Percentiles rank a stretch among this genome's conserved stretches.
Evolutionary conservation across 495 filamentous ascomycete species (phyloP).

Genomic region (Chaetomium fimeti): DNA sequence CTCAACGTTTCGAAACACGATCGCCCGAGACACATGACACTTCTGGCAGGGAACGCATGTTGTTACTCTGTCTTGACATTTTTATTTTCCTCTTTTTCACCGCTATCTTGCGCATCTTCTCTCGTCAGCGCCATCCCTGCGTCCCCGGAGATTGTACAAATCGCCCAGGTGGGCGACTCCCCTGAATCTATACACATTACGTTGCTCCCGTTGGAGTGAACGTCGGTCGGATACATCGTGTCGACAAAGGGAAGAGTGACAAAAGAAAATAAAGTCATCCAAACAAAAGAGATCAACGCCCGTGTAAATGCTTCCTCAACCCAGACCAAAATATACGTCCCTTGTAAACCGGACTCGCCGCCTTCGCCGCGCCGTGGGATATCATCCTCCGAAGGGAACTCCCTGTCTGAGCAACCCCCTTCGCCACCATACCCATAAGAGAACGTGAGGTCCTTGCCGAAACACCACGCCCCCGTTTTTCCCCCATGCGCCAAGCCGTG

Average conservation of each 20-base stretch:
- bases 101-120: neutral
- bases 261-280: slow-evolving; percentile 12
- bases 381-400: neutral
- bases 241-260: slow-evolving; percentile 13
- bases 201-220: neutral
- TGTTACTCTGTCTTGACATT: neutral
- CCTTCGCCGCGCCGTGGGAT: neutral
- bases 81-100: neutral
- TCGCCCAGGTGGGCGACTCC: neutral
- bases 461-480: slow-evolving; percentile 12
- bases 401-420: neutral
- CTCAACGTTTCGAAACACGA: slow-evolving; percentile 1
- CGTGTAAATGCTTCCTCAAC: slow-evolving; percentile 16
- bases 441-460: neutral
- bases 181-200: slow-evolving; percentile 19
- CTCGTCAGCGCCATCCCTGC: neutral
- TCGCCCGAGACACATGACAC: slow-evolving; percentile 1
- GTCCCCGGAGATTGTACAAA: slow-evolving; percentile 7
- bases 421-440: neutral
- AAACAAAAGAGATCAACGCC: slow-evolving; percentile 9
- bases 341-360: neutral
- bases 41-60: neutral
- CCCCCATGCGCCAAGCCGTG: slow-evolving; percentile 15
- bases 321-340: neutral
- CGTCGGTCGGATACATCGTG: slow-evolving; percentile 18